Evolutionary conservation across 345 rosid genomes (phyloP).

Genomic region (Sisymbrium altissimum): DNA sequence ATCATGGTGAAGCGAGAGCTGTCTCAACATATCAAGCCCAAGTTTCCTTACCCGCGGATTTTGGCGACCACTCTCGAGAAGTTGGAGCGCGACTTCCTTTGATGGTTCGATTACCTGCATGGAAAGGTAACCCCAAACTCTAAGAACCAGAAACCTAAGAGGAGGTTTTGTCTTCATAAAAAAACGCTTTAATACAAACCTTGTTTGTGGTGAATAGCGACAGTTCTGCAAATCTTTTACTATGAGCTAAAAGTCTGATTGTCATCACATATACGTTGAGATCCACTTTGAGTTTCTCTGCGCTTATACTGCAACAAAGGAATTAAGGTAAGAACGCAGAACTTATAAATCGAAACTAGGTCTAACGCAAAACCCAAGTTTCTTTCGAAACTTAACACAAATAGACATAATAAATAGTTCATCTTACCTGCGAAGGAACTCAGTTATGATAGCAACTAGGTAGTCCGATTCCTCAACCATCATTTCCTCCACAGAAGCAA

Average conservation of each 20-base stretch:
- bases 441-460: conserved; percentile 73
- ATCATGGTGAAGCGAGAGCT: conserved; percentile 81
- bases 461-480: conserved; percentile 85
- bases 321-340: conserved; percentile 4
- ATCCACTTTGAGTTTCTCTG: conserved; percentile 76
- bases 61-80: conserved; percentile 74
- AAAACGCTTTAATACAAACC: conserved; percentile 41
- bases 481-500: conserved; percentile 83
- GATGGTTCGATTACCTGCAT: conserved; percentile 89
- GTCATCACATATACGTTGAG: conserved; percentile 70
- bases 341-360: background rate
- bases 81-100: conserved; percentile 91
- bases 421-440: conserved; percentile 80
- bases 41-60: conserved; percentile 69
- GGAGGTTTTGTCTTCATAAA: background rate
- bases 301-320: conserved; percentile 54
- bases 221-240: conserved; percentile 73
- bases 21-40: conserved; percentile 92
- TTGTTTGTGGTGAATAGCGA: conserved; percentile 69
- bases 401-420: background rate
- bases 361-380: conserved; percentile 9
- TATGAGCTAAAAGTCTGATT: conserved; percentile 63
- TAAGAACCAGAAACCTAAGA: background rate
- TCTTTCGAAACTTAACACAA: background rate
- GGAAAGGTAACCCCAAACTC: conserved; percentile 14